Base-by-base conservation (phyloP, 176 grass and related monocot species). In the Phyllostachys edulis region DNA sequence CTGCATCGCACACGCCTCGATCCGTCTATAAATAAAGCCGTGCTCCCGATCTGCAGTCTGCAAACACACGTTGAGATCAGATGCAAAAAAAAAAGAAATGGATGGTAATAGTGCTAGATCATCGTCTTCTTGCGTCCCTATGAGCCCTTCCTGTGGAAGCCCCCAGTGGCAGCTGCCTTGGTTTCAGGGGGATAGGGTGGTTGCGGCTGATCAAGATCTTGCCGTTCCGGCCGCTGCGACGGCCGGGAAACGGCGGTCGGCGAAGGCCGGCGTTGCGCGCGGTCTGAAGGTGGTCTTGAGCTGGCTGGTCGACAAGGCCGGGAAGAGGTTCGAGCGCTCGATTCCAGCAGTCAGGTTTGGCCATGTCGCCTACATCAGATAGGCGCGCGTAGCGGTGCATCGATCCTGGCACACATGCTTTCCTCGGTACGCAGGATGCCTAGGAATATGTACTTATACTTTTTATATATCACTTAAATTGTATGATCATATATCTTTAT, bases 331-430 rank as follows among this genome's bases (percentile, higher is more conserved):
- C 59, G 75, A 17, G 6, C n/a, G 75, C 47, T 79, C 87, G 10
- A n/a, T 80, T 20, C 81, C 87, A 69, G 87, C 76, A n/a, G 81
- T 42, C 21, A 89, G 41, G 61, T 80, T 80, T 69, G 81, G 81
- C 39, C 87, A 80, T 39, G 75, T 89, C 76, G 81, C 81, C 59
- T 89, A 89, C 75, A 60, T 84, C 37, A 80, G 81, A 79, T 88
- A 88, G 50, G 16, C 50, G 50, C 50, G 16, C 5, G 49, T 17
- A 15, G 49, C 50, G 50, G 50, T 51, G 15, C 49, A 51, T 52
- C 50, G 50, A 52, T 18, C 50, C 50, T 16, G 1, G 50, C 50
- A 52, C 5, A 52, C 32, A 34, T 7, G 50, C 18, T 17, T 16
- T 5, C 50, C 49, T 2, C 47, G 5, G 29, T 29, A 29, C 29